Conservation (phyloP, 2,329 filamentous ascomycete genomes). For the Pseudogymnoascus sp. region DNA sequence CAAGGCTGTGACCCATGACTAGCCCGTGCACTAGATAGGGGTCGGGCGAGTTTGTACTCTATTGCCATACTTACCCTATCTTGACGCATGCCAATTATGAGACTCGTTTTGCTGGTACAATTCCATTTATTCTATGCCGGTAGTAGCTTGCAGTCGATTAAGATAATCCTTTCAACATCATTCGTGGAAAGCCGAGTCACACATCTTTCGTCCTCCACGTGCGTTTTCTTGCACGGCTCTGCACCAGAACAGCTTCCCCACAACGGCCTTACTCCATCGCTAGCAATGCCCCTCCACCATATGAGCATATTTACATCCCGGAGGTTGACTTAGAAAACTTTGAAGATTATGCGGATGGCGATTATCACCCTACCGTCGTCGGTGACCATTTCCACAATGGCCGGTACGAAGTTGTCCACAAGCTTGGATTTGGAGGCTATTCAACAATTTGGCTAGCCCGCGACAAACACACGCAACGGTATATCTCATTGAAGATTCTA, state of each 20-base stretch:
- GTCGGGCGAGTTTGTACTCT: background rate
- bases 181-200: background rate
- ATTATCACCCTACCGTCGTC: slow-evolving; percentile 36
- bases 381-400: slow-evolving; percentile 34
- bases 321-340: background rate
- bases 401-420: slow-evolving; percentile 36
- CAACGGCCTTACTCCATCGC: background rate
- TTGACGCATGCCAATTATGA: background rate
- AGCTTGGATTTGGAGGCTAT: slow-evolving; percentile 37
- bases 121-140: background rate
- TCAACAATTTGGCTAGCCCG: slow-evolving; percentile 39
- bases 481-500: slow-evolving; percentile 16
- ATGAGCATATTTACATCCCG: background rate
- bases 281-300: background rate
- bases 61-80: background rate
- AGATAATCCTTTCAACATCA: background rate
- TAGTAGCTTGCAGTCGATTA: background rate
- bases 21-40: background rate
- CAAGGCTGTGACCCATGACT: background rate
- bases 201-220: background rate
- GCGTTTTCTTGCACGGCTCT: background rate
- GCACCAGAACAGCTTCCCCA: background rate
- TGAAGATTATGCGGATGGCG: slow-evolving; percentile 25
- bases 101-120: background rate
- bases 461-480: slow-evolving; percentile 17